Evolutionary conservation across 345 rosid species (phyloP).

Genomic region (Sisymbrium irio): DNA sequence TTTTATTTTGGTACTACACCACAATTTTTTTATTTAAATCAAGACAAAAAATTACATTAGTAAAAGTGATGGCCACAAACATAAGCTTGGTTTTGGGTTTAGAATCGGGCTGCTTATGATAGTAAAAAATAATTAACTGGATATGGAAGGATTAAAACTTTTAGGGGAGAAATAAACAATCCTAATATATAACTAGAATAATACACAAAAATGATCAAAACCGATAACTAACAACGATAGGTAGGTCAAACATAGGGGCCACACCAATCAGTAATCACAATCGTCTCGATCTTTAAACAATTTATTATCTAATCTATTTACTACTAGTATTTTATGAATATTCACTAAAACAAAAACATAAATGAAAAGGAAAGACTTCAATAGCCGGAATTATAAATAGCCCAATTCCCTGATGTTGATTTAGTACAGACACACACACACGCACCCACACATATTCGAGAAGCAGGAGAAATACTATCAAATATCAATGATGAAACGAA

Average conservation of each 20-base stretch:
- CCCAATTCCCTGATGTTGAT: not conserved
- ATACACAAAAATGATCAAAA: not conserved
- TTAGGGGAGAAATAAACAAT: no score
- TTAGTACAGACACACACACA: conserved; percentile 6
- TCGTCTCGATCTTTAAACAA: conserved; percentile 18
- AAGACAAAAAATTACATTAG: no score
- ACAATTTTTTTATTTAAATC: no score
- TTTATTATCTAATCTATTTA: not conserved
- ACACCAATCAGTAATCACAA: conserved; percentile 2
- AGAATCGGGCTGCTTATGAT: no score
- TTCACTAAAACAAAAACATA: not conserved
- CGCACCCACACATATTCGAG: conserved; percentile 2
- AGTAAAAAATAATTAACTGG: no score
- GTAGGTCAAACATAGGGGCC: conserved; percentile 24
- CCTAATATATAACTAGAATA: no score
- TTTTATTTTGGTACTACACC: no score
- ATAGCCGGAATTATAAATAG: conserved; percentile 14
- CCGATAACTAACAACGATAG: not conserved
- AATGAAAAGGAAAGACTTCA: not conserved
- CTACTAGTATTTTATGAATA: not conserved
- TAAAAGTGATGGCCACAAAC: no score
- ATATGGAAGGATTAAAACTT: no score
- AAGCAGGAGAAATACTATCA: not conserved
- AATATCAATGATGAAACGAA: conserved; percentile 53
- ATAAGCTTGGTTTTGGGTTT: no score